These are phyloP conservation scores for Stephanodiscus minutulus DNA, from an alignment of 108 stramenopile genomes.

Conservation along the genomic window DNA sequence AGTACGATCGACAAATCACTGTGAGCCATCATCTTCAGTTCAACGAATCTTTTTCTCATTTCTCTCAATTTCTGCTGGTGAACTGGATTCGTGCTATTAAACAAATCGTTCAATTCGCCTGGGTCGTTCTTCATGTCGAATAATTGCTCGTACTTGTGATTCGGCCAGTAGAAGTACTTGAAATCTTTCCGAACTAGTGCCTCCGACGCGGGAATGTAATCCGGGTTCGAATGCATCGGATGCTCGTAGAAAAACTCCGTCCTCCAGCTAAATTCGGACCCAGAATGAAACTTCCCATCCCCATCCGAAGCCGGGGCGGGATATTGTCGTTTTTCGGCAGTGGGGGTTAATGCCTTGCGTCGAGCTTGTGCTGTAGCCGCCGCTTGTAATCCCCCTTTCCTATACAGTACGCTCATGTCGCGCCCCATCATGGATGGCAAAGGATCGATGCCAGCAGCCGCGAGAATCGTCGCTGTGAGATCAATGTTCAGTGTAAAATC, in stretches of 20 bases:
- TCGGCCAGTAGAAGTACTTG: slow-evolving; percentile 87
- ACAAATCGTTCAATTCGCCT: slow-evolving; percentile 70
- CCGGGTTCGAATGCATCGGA: slow-evolving; percentile 53
- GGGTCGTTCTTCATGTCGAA: slow-evolving; percentile 81
- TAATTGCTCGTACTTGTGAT: slow-evolving; percentile 74
- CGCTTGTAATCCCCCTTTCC: slow-evolving; percentile 30
- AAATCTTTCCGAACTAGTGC: slow-evolving; percentile 78
- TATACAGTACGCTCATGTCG: slow-evolving; percentile 67
- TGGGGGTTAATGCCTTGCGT: slow-evolving; percentile 22
- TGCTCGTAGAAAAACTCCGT: slow-evolving; percentile 83
- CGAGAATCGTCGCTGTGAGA: slow-evolving; percentile 64
- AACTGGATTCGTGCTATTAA: slow-evolving; percentile 48
- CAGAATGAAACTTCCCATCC: slow-evolving; percentile 47
- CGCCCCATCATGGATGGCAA: slow-evolving; percentile 66
- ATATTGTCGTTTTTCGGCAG: slow-evolving; percentile 27
- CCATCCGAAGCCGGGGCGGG: slow-evolving; percentile 42
- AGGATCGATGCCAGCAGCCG: slow-evolving; percentile 59
- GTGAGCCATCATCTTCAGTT: slow-evolving; percentile 45
- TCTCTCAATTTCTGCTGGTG: slow-evolving; percentile 33
- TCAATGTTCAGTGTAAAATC: slow-evolving; percentile 73
- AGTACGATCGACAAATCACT: slow-evolving; percentile 37
- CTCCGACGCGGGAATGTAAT: slow-evolving; percentile 69
- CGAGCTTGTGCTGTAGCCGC: slow-evolving; percentile 31
- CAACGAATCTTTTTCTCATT: slow-evolving; percentile 50
- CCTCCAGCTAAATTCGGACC: slow-evolving; percentile 58